A percentile compares a stretch with the other conserved stretches of the same genome.
phyloP scores from a whole-genome alignment of 345 rosid species.

The Acer saccharum region DNA sequence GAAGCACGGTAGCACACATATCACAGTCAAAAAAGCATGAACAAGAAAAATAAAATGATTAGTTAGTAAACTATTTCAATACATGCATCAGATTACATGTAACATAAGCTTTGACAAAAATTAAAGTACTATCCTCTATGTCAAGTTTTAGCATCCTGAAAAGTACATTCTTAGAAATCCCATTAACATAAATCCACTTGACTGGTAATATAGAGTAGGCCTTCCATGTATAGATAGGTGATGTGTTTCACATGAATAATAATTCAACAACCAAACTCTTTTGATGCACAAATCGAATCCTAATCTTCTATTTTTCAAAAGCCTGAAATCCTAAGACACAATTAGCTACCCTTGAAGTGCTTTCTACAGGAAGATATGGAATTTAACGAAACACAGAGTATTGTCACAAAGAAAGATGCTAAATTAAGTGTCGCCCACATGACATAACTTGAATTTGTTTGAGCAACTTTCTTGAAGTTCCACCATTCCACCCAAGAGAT shows the following conservation, averaged over 20 bases:
- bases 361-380: not conserved
- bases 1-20: slow-evolving; percentile 24
- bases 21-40: slow-evolving; percentile 17
- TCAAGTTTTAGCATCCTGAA: not conserved
- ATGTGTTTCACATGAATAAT: not conserved
- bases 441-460: not conserved
- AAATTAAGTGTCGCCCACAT: not conserved
- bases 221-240: not conserved
- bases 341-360: not conserved
- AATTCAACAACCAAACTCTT: not conserved
- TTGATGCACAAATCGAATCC: not conserved
- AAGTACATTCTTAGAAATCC: not conserved
- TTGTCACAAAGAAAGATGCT: not conserved
- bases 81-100: not conserved
- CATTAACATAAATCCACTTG: not conserved
- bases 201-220: not conserved
- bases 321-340: not conserved
- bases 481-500: not conserved
- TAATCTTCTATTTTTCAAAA: not conserved
- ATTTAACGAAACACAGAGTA: not conserved
- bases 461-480: not conserved
- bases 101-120: slow-evolving; percentile 1
- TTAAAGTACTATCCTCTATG: not conserved
- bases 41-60: not conserved
- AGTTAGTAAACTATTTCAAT: not conserved